These are phyloP conservation scores for Polytrichum commune DNA, from an alignment of 225 moss, liverwort and hornwort genomes.

Conservation along the genomic window DNA sequence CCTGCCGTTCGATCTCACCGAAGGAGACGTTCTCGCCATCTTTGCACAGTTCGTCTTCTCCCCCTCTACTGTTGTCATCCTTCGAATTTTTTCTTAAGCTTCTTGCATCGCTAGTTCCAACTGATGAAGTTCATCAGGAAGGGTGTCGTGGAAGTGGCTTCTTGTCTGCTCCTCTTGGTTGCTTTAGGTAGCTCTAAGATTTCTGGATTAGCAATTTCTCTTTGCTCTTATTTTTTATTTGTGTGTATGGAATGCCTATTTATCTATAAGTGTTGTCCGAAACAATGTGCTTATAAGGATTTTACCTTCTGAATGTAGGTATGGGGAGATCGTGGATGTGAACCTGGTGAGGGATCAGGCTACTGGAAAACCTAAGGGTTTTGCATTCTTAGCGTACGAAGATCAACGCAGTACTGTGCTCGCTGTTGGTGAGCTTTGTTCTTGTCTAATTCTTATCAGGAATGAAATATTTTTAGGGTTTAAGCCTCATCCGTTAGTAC, in stretches of 20 bases:
- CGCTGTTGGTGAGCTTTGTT: slow-evolving; percentile 70
- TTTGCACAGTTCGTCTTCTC: slow-evolving; percentile 75
- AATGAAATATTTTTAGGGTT: too few relatives aligned
- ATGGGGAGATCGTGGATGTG: slow-evolving; percentile 93
- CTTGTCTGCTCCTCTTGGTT: neutral
- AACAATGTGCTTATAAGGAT: neutral
- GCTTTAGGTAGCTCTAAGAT: neutral
- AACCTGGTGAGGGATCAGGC: slow-evolving; percentile 90
- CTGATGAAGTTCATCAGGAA: too few relatives aligned
- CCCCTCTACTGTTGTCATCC: neutral
- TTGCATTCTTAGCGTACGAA: slow-evolving; percentile 95
- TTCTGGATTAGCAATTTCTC: too few relatives aligned
- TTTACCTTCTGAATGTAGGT: slow-evolving; percentile 38
- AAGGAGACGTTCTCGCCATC: slow-evolving; percentile 89
- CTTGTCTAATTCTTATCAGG: neutral
- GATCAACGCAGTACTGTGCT: slow-evolving; percentile 95
- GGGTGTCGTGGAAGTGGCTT: neutral
- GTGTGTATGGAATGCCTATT: too few relatives aligned
- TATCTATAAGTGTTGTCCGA: too few relatives aligned
- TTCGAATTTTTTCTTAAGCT: neutral
- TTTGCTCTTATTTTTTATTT: too few relatives aligned
- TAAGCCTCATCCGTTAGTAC: neutral
- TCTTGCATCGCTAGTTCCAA: neutral
- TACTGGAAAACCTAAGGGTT: slow-evolving; percentile 94
- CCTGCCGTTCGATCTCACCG: slow-evolving; percentile 81